phyloP scores from a whole-genome alignment of 2,329 filamentous ascomycete genomes.

The Monosporascus sp. region DNA sequence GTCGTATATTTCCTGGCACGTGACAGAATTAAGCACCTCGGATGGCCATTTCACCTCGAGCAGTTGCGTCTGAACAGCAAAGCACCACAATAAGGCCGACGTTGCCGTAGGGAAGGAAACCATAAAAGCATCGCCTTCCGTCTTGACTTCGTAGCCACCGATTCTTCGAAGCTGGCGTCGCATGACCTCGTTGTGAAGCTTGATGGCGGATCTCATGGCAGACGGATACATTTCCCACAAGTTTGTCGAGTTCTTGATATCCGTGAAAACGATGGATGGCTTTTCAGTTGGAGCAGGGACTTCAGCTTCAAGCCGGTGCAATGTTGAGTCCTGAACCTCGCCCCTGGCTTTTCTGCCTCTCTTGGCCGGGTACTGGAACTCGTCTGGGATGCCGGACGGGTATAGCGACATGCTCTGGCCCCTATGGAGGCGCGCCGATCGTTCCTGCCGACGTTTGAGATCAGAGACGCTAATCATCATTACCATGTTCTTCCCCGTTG shows the following conservation, averaged over 20 bases:
- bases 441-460: constrained; percentile 74
- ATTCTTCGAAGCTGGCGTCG: constrained; percentile 87
- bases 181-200: constrained; percentile 96
- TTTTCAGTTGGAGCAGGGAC: constrained; percentile 88
- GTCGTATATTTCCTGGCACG: constrained; percentile 77
- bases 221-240: constrained; percentile 94
- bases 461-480: constrained; percentile 96
- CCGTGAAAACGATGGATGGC: constrained; percentile 91
- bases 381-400: constrained; percentile 67
- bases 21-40: constrained; percentile 81
- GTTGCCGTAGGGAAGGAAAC: constrained; percentile 96
- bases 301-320: constrained; percentile 82
- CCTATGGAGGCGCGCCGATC: constrained; percentile 60
- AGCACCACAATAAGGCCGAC: constrained; percentile 91
- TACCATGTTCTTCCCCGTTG: constrained; percentile 94
- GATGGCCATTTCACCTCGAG: constrained; percentile 89
- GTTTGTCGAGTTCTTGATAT: constrained; percentile 97
- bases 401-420: constrained; percentile 83
- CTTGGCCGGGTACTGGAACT: constrained; percentile 57
- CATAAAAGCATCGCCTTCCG: constrained; percentile 99
- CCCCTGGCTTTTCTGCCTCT: constrained; percentile 59
- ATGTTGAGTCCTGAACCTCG: constrained; percentile 74
- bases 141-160: constrained; percentile 98
- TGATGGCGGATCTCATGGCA: constrained; percentile 95
- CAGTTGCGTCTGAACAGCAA: constrained; percentile 83